A percentile compares a stretch with the other conserved stretches of the same genome.
phyloP scores from a whole-genome alignment of 306 rosid species.

The Argentina anserina region DNA sequence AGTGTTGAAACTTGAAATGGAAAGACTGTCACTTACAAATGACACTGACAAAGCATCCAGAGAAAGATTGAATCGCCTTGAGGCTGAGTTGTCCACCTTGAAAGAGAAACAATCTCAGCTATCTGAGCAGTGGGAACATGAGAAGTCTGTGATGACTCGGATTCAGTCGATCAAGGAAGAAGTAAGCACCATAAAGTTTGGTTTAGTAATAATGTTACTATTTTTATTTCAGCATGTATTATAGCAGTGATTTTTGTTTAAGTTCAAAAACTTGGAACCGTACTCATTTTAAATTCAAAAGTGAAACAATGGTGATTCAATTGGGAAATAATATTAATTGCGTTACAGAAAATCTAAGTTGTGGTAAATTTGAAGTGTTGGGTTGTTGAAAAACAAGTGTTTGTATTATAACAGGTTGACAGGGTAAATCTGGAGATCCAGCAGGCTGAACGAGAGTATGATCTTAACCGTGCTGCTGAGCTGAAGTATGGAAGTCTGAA shows the following conservation, averaged over 20 bases:
- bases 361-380: neutral
- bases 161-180: slow-evolving; percentile 97
- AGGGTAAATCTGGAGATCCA: slow-evolving; percentile 92
- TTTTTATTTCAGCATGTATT: too few relatives aligned
- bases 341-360: neutral
- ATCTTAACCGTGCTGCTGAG: slow-evolving; percentile 97
- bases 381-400: neutral
- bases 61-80: slow-evolving; percentile 84
- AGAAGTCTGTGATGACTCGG: slow-evolving; percentile 90
- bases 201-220: slow-evolving; percentile 3
- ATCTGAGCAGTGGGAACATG: slow-evolving; percentile 93
- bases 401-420: slow-evolving; percentile 62
- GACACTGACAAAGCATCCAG: slow-evolving; percentile 91
- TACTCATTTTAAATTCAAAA: neutral
- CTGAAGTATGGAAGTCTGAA: slow-evolving; percentile 90
- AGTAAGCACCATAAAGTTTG: slow-evolving; percentile 33
- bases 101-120: slow-evolving; percentile 81
- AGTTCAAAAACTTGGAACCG: neutral
- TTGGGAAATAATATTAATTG: neutral
- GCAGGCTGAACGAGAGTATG: slow-evolving; percentile 95
- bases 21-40: slow-evolving; percentile 83
- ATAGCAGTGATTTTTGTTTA: neutral
- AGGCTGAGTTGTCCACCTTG: slow-evolving; percentile 75
- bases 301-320: neutral
- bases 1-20: slow-evolving; percentile 95